phyloP scores from a whole-genome alignment of 768 basidiomycete species.

The Amanita pallidorosea region DNA sequence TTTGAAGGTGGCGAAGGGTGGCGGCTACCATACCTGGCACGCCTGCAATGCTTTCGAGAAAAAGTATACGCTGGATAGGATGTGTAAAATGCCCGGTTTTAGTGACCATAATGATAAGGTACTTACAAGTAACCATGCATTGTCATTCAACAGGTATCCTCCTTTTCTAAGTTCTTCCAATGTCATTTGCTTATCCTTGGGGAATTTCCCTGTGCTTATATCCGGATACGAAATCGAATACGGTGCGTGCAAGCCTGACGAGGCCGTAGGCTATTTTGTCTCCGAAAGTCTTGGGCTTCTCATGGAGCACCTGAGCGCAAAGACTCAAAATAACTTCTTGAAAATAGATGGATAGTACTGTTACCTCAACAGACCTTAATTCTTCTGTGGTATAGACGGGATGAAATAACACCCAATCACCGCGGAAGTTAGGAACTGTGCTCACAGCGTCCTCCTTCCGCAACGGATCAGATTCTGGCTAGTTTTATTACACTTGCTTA shows the following conservation, averaged over 20 bases:
- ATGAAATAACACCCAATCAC: slow-evolving; percentile 90
- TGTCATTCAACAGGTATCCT: slow-evolving; percentile 64
- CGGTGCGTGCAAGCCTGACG: slow-evolving; percentile 46
- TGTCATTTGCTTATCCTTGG: slow-evolving; percentile 51
- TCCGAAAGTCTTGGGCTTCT: slow-evolving; percentile 46
- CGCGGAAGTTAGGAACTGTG: slow-evolving; percentile 46
- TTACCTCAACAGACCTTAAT: slow-evolving; percentile 60
- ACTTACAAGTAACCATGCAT: slow-evolving; percentile 67
- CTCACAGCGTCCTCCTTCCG: slow-evolving; percentile 36
- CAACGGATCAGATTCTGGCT: slow-evolving; percentile 12
- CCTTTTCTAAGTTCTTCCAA: slow-evolving; percentile 63
- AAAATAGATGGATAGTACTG: neutral
- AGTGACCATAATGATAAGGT: neutral
- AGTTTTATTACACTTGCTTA: neutral
- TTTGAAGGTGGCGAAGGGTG: slow-evolving; percentile 77
- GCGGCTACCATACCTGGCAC: slow-evolving; percentile 97
- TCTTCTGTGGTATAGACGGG: slow-evolving; percentile 80
- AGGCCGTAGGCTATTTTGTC: slow-evolving; percentile 67
- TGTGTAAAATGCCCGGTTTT: neutral
- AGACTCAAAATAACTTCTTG: neutral
- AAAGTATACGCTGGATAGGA: slow-evolving; percentile 32
- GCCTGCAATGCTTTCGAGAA: slow-evolving; percentile 84
- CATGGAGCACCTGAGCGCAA: slow-evolving; percentile 51
- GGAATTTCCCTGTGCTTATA: slow-evolving; percentile 71
- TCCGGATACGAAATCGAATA: slow-evolving; percentile 78